Evolutionary conservation across 768 basidiomycete species (phyloP).

Genomic region (Trametes gibbosa): DNA sequence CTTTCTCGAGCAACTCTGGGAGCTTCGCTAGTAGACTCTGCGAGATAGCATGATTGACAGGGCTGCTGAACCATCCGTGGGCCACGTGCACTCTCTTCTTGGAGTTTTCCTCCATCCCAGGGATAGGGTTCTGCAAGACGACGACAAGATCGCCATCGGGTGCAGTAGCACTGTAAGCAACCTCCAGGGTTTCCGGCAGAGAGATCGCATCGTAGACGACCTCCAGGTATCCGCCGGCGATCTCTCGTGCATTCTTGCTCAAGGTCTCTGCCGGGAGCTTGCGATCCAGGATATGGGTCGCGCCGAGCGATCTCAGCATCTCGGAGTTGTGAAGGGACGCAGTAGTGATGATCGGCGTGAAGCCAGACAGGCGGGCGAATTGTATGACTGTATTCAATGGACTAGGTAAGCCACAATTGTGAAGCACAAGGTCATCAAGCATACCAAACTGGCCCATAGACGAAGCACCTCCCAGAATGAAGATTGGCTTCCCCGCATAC

Average conservation of each 20-base stretch:
- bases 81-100: slow-evolving; percentile 6
- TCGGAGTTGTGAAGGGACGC: slow-evolving; percentile 27
- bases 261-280: slow-evolving; percentile 14
- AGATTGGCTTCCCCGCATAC: slow-evolving; percentile 25
- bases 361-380: slow-evolving; percentile 29
- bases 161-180: slow-evolving; percentile 21
- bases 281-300: slow-evolving; percentile 30
- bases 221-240: slow-evolving; percentile 21
- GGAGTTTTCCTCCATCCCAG: neutral
- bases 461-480: slow-evolving; percentile 27
- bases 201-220: slow-evolving; percentile 27
- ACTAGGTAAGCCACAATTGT: neutral
- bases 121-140: slow-evolving; percentile 1
- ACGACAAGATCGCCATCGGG: slow-evolving; percentile 22
- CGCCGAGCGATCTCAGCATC: slow-evolving; percentile 23
- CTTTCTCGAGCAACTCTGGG: slow-evolving; percentile 13
- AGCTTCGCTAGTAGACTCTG: slow-evolving; percentile 13
- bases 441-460: slow-evolving; percentile 30
- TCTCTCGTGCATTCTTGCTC: slow-evolving; percentile 8
- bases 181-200: slow-evolving; percentile 20
- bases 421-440: neutral
- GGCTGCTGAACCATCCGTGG: neutral
- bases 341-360: slow-evolving; percentile 30
- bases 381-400: slow-evolving; percentile 25
- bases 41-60: neutral